Evolutionary conservation across 1,284 basidiomycete genomes (phyloP).

Genomic region (Kwoniella shivajii): DNA sequence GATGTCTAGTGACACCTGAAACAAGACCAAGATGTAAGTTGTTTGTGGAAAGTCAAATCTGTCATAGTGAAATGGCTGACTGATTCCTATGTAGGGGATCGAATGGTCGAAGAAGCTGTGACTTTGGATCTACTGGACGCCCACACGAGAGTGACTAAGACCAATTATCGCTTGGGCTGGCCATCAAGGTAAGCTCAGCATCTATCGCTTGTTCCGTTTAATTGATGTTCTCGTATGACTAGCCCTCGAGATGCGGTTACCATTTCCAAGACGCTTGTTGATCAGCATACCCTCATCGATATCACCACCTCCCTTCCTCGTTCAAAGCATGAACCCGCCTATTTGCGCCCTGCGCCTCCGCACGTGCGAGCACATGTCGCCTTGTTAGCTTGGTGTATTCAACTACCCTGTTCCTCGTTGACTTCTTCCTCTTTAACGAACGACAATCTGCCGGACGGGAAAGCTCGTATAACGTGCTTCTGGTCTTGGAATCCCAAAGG

Average conservation of each 20-base stretch:
- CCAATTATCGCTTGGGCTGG: conserved; percentile 92
- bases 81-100: conserved; percentile 64
- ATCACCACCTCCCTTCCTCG: conserved; percentile 94
- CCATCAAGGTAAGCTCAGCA: conserved; percentile 78
- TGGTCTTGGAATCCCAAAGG: conserved; percentile 96
- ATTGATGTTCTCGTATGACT: conserved; percentile 10
- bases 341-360: conserved; percentile 89
- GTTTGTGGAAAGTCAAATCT: neutral
- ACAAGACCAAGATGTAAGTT: conserved; percentile 69
- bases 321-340: conserved; percentile 85
- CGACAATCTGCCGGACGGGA: conserved; percentile 42
- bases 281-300: conserved; percentile 81
- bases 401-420: too few species aligned
- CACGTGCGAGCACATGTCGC: conserved; percentile 89
- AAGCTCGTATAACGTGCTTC: conserved; percentile 81
- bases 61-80: neutral
- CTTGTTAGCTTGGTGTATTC: conserved; percentile 90
- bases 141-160: conserved; percentile 80
- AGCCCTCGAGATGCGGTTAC: conserved; percentile 92
- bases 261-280: conserved; percentile 80
- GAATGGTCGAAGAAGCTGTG: conserved; percentile 81
- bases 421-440: conserved; percentile 50
- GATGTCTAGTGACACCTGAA: conserved; percentile 80
- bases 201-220: conserved; percentile 19
- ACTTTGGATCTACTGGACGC: conserved; percentile 85